Base-by-base conservation (phyloP, 768 basidiomycete genomes). In the Trametes meyenii region DNA sequence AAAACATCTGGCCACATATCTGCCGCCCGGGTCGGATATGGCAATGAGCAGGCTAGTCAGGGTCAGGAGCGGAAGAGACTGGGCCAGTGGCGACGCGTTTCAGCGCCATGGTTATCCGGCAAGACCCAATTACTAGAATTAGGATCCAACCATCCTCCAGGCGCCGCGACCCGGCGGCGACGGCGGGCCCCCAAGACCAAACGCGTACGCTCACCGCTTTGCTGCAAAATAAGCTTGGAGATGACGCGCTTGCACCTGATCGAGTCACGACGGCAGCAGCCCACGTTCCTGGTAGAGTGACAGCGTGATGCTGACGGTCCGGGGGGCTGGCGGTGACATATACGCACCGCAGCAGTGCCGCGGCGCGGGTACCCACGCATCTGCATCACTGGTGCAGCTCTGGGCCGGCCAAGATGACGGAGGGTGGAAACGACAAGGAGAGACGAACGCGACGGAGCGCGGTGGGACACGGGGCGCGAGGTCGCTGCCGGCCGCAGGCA, bases 61-160 rank as follows among this genome's bases (percentile, higher is more conserved):
- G 57, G 57, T 58, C 57, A 58, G 36, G 49, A 42, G 39, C 29
- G 57, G 50, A 19, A 56, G 35, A 45, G 55, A 56, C 55, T 56
- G 45, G 55, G 55, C 55, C 40, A 50, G 57, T 49, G 49, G 43
- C 16, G 45, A 58, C 62, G 62, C 56, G 62, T 63, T 63, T 63
- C 57, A 58, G 44, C 57, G 24, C 57, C 62, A 50, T 62, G 61
- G 50, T 24, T 44, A 55, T 54, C 62, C 55, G 56, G 43, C 62
- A 12, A 36, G 23, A 38, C 43, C 44, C 44, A 56, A 56, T 56
- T 56, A 48, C 45, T 45, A 38, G 33, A 36, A 56, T 33, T 33
- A 33, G 29, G 29, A 33, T 33, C 29, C 29, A 33, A 33, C 29
- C 29, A 33, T 33, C 29, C 29, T 33, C 29, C 29, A 55, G 35